Base-by-base conservation (phyloP, 805 yeast species). In the Candida vartiovaarae region DNA sequence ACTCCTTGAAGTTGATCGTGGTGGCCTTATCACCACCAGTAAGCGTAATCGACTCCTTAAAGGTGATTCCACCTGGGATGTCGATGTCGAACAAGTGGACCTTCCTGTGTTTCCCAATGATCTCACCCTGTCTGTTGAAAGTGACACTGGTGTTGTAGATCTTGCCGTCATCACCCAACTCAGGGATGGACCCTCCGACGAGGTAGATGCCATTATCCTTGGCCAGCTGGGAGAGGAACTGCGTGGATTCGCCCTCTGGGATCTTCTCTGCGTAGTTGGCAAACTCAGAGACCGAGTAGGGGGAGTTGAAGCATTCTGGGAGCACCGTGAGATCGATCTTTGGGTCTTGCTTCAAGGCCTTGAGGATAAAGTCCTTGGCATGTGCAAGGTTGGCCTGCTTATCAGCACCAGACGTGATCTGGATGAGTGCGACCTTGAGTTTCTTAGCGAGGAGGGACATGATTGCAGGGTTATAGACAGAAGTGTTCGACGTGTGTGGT, bases 161-260 rank as follows among this genome's bases (percentile, higher is more conserved):
- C 51, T 79, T 78, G 43, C 75, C 72, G 39, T 74, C 78, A 23
- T 63, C 67, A 28, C 59, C 59, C 20, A 75, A 57, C 62, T 93
- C 99, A 2, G 99, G 98, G 52, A 89, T 81, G 0, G 97, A 88
- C 10, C 99, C 99, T 15, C 99, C 99, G 39, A 93, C 77, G 35
- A 93, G 66, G 45, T 73, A 75, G 29, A 88, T 75, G 11, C 70
- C 68, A 54, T 80, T 69, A 46, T 80, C 74, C 50, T 73, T 74
- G 15, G 99, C 97, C 50, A 89, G 59, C 1, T 65, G 60, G 1
- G 90, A 71, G 40, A 93, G 66, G 41, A 85, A 75, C 41, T 62
- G 52, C 3, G 91, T 80, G 1, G 82, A 74, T 47, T 78, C 81
- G 5, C 95, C 95, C 2, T 67, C 61, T 5, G 95, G 95, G 36